Base-by-base conservation (phyloP, 495 filamentous ascomycete species). In the Annulohypoxylon moriforme region DNA sequence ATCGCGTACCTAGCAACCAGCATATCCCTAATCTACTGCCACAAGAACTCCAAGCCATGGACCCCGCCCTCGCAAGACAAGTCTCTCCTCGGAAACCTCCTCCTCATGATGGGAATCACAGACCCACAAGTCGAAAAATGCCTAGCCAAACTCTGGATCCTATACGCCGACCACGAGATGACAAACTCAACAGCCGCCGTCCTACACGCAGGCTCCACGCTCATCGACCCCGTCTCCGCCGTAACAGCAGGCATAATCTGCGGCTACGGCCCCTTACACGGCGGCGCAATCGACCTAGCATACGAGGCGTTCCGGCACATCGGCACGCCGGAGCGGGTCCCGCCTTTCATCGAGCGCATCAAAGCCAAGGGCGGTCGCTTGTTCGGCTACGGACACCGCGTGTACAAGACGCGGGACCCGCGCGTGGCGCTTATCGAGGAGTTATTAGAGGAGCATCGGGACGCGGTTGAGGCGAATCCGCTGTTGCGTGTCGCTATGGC, bases 371-470 rank as follows among this genome's bases (percentile, higher is more conserved):
- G 84, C 53, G 76, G 79, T 25, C 86, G 86, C 42, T 74, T 89
- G 2, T 88, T 87, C 60, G 88, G 87, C n/a, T 88, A 87, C 64
- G 88, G 88, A 4, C 87, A 90, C 75, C 84, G 87, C 9, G 80
- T 86, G 0, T 89, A 88, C 67, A 84, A 85, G 59, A 83, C 81
- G 1, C 77, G 82, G 1, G 88, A 90, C 60, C 87, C 86, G 8
- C 80, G 88, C 5, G 78, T 83, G 27, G 75, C 71, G 10, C 80
- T 81, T 13, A 88, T 89, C 59, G 78, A 80, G 49, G 75, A 76
- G 16, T 82, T 88, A 5, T 66, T 89, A 0, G 69, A 82, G 14
- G 82, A 81, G 59, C 77, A 82, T 7, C 73, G 83, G 13, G 76
- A 77, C 1, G 77, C 52, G 65, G 74, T 71, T 16, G 77, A 61